Evolutionary conservation across 2,329 filamentous ascomycete species (phyloP), one percentile per base, ranked within the genome.

Genomic region (Nemania sp.): DNA sequence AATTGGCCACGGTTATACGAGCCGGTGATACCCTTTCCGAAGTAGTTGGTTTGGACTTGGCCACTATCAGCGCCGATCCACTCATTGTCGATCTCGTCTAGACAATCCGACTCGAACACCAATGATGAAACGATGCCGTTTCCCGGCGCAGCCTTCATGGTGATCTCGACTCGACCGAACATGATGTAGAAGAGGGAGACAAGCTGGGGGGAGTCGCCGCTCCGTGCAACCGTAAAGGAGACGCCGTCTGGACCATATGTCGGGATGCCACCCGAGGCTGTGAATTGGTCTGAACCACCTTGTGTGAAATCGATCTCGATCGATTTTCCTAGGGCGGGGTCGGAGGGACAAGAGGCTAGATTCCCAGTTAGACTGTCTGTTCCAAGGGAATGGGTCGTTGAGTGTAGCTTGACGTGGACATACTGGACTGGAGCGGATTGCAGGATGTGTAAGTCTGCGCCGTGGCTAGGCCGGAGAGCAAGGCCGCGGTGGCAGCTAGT

Each of bases 31-130:
- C 94, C 95, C 77, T 98, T 97, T 75, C 92, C 92, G 69, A 99
- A 99, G 79, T 96, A 99, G 78, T 99, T 99, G 68, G 88, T 90
- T 77, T 99, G 95, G n/a, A 97, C 90, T 75, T 96, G 83, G 59
- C 81, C 79, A 65, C 83, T 78, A 72, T 91, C 85, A 57, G 88
- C 87, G 59, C 95, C 95, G 21, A 99, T 85, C 91, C 93, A 98
- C 77, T 99, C 95, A 80, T 94, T 90, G 75, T 99, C 95, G 72
- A 99, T 96, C 79, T 99, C 95, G 76, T 99, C 95, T 46, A 97
- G 84, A 70, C 86, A 85, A 75, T 98, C 94, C 13, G 93, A 97
- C 77, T 96, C 89, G 66, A 99, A 80, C 9, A 99, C 92, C 12
- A 95, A 84, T 47, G 92, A 95, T 75, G 91, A 97, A 66, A 99